Evolutionary conservation across 805 yeast species (phyloP), one percentile per base, ranked within the genome.

Genomic region (Pachysolen tannophilus): DNA sequence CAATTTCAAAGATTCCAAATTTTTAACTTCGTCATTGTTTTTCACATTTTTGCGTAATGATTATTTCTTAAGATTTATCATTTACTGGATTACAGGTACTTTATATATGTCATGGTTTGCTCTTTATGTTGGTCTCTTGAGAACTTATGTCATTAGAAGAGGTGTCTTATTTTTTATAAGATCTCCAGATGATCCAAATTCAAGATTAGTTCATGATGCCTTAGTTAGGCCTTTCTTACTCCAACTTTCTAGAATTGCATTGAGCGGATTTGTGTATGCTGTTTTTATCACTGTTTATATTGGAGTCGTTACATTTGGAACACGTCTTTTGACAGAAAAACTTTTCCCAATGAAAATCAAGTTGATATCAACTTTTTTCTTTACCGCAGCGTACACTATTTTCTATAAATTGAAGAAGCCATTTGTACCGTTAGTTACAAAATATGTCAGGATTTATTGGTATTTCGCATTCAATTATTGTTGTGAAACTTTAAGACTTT

Each of bases 111-210:
- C 80, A 43, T 65, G 75, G 47, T 78, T 92, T 60, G 95, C 97
- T 1, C 61, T 82, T 32, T 90, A 76, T 57, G 87, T 90, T 20
- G 83, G 94, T 14, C 80, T 87, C 87, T 69, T 79, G 15, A 68
- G 98, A 42, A 61, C 70, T 30, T 59, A 64, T 40, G 76, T 86
- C 26, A 67, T 90, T 39, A 71, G 99, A 37, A 80, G 82, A 0
- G 99, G 98, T 9, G 95, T 85, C 7, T 63, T 92, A 31, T 92
- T 77, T 55, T 92, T 92, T 60, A 82, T 92, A 41, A 72, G 95
- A 47, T 86, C 95, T 16, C 95, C 96, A 4, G 96, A 87, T 47
- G 97, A 92, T 52, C 95, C 95, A 26, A 82, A 84, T 46, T 78
- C 86, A 30, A 75, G 90, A 44, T 72, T 92, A 9, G 69, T 90